Base-by-base conservation (phyloP, 2,329 filamentous ascomycete genomes). In the Pseudopyricularia javanii region DNA sequence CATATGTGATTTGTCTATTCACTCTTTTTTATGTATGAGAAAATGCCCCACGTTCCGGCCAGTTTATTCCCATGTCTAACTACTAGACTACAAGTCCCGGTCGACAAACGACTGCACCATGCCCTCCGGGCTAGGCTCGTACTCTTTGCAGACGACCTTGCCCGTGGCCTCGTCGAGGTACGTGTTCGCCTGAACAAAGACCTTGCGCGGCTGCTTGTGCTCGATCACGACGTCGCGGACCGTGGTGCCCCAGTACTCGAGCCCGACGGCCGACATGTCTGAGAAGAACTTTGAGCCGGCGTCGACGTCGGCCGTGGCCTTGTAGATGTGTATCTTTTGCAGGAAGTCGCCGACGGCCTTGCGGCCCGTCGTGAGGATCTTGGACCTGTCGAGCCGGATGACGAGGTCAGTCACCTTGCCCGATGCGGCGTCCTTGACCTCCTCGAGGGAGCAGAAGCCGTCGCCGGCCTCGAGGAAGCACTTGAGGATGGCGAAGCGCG, bases 111-210 rank as follows among this genome's bases (percentile, higher is more conserved):
- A 93, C 74, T 88, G 76, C 56, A 95, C 84, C 73, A 97, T 83
- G 6, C 91, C 91, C 66, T 86, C 79, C 7, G 84, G 72, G 6
- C 81, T 87, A 1, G 90, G 78, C 59, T 94, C 88, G 68, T 96
- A 96, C 70, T 96, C 89, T 71, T 84, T 87, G 67, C 95, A 69
- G 14, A 74, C 76, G 30, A 94, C 87, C 65, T 83, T 79, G 54
- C 86, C 88, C 0, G 77, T 80, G 12, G 76, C 70, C 65, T 80
- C 76, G 56, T 85, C 80, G 40, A 93, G 64, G 54, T 83, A 77
- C 0, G 91, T 96, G 68, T 95, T 97, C 55, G 88, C 89, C 72
- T 96, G 91, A 52, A 96, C 89, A 71, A 95, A 96, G 47, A 96
- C 85, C 74, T 91, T 91, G 55, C 86, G 74, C n/a, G 87, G 86